Conservation (phyloP, 257 asterid genomes). For the Scutellaria barbata region DNA sequence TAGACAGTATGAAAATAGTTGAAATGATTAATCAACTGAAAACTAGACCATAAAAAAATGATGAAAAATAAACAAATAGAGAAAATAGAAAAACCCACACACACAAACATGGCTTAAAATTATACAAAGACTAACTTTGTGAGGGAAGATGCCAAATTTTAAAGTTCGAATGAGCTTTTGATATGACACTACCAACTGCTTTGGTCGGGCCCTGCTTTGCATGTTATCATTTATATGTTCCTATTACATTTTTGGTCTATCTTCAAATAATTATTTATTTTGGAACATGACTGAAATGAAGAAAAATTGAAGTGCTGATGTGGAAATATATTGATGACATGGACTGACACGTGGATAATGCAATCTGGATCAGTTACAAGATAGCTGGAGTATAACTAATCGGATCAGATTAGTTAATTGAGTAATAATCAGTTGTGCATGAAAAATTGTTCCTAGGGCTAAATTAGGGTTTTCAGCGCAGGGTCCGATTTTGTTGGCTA, state of each 20-base stretch:
- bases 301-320: too few species aligned
- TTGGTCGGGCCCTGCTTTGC: conserved; percentile 36
- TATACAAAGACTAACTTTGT: conserved; percentile 50
- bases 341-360: too few species aligned
- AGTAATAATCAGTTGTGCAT: too few species aligned
- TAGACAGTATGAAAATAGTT: conserved; percentile 19
- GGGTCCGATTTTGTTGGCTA: too few species aligned
- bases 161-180: conserved; percentile 38
- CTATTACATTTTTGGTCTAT: neutral
- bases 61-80: conserved; percentile 14
- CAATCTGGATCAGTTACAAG: too few species aligned
- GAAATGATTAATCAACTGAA: conserved; percentile 42
- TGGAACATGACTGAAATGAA: too few species aligned
- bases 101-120: conserved; percentile 33
- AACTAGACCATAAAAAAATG: conserved; percentile 32
- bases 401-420: too few species aligned
- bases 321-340: too few species aligned
- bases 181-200: conserved; percentile 43
- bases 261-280: too few species aligned
- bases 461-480: too few species aligned
- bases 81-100: conserved; percentile 23
- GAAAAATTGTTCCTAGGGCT: too few species aligned
- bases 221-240: neutral
- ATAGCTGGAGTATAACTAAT: too few species aligned
- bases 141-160: conserved; percentile 52